Evolutionary conservation across 2,329 filamentous ascomycete genomes (phyloP).

Genomic region (Diaporthe amygdali): DNA sequence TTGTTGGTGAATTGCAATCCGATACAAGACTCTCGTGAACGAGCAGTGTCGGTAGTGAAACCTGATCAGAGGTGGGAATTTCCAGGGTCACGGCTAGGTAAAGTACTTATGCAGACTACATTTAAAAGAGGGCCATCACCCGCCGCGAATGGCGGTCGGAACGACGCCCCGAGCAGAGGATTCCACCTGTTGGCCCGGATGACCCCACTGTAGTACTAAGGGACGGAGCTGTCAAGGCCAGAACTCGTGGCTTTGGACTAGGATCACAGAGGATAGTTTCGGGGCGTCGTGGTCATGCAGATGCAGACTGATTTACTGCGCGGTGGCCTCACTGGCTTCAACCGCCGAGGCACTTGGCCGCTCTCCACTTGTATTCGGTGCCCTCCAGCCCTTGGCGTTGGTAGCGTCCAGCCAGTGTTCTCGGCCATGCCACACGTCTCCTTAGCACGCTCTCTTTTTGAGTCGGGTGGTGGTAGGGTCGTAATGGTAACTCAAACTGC

Average conservation of each 20-base stretch:
- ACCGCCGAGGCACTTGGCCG: not conserved
- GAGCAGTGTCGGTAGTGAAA: not conserved
- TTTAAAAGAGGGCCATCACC: not conserved
- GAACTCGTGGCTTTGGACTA: constrained; percentile 9
- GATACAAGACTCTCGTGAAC: not conserved
- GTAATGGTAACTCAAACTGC: too few relatives aligned
- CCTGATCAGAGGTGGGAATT: not conserved
- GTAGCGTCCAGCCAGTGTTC: not conserved
- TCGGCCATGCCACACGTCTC: not conserved
- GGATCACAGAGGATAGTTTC: not conserved
- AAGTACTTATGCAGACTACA: not conserved
- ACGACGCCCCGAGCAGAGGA: not conserved
- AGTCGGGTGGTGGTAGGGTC: not conserved
- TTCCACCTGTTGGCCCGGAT: not conserved
- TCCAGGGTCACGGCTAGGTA: not conserved
- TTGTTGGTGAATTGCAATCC: not conserved
- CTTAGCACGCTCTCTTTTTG: not conserved
- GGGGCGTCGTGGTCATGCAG: not conserved
- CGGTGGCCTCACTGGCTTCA: not conserved
- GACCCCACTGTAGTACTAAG: not conserved
- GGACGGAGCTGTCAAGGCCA: not conserved
- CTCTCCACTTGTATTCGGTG: not conserved
- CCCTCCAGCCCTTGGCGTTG: not conserved
- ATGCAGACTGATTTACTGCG: not conserved
- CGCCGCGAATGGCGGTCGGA: constrained; percentile 7